phyloP scores from a whole-genome alignment of 345 rosid species.

The Citrus australasica region DNA sequence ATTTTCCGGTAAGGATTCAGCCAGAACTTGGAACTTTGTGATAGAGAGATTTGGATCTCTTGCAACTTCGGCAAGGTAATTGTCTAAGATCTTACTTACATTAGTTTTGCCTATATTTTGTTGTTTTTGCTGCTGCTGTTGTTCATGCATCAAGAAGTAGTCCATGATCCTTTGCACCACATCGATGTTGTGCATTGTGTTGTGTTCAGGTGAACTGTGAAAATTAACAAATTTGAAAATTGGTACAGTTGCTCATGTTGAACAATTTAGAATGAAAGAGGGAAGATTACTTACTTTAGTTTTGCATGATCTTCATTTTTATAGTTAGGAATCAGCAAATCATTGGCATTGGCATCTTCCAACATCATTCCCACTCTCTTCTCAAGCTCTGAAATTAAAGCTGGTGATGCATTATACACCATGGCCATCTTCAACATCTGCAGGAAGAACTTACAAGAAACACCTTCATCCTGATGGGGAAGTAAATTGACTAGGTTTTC shows the following conservation, averaged over 20 bases:
- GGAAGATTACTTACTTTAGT: slow-evolving; percentile 40
- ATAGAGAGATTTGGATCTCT: slow-evolving; percentile 69
- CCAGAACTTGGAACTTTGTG: slow-evolving; percentile 78
- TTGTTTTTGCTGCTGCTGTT: slow-evolving; percentile 51
- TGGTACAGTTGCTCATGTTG: slow-evolving; percentile 5
- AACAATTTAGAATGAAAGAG: slow-evolving; percentile 11
- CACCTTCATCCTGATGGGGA: slow-evolving; percentile 59
- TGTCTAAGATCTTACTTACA: slow-evolving; percentile 75
- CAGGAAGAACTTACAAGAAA: slow-evolving; percentile 66
- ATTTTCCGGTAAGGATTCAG: slow-evolving; percentile 65
- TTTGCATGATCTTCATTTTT: slow-evolving; percentile 49
- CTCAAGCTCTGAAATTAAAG: slow-evolving; percentile 77
- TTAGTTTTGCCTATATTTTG: slow-evolving; percentile 40
- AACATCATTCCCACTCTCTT: slow-evolving; percentile 56
- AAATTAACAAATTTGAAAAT: not conserved
- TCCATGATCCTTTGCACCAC: slow-evolving; percentile 70
- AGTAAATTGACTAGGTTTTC: slow-evolving; percentile 74
- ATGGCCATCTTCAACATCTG: slow-evolving; percentile 70
- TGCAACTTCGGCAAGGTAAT: slow-evolving; percentile 70
- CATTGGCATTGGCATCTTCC: slow-evolving; percentile 65
- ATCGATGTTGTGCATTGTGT: slow-evolving; percentile 58
- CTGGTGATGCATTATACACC: slow-evolving; percentile 66
- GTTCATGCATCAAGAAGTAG: slow-evolving; percentile 75
- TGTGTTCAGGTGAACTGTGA: slow-evolving; percentile 50
- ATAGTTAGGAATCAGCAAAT: slow-evolving; percentile 75